Evolutionary conservation across 495 filamentous ascomycete species (phyloP), one percentile per base, ranked within the genome.

Genomic region (Aspergillus asperescens): DNA sequence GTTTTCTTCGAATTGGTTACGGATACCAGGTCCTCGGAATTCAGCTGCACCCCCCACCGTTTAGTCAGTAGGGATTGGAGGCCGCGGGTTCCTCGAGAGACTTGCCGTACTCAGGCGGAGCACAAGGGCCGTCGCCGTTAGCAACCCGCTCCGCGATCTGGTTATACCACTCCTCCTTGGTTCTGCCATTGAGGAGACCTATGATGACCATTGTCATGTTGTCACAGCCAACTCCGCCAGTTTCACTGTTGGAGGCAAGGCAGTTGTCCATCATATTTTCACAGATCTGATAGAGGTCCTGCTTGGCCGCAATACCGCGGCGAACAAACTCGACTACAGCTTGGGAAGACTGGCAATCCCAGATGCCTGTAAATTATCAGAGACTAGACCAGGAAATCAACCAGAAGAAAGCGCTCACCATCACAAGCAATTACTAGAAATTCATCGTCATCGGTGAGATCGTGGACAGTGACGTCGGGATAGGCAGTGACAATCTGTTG

Each of bases 261-360:
- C 93, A 98, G 72, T 97, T 98, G 75, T 97, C 91, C 93, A 98
- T 98, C 90, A 98, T 94, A 75, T 98, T 98, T 76, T 98, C 93
- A 71, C 90, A 95, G 62, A 98, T 96, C 62, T 85, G 84, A 42
- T 88, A 81, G 16, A 98, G 80, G 25, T 91, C 85, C 72, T 98
- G 93, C 76, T 95, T 93, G 16, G 90, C 91, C 18, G 89, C 89
- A 66, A 98, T 95, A 31, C 93, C 94, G 57, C 94, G 82, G 62
- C 93, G 81, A 57, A 97, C 94, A 64, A 97, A 98, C 63, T 98
- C 93, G 49, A 97, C 80, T 15, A 97, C 94, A 22, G 90, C 87
- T 73, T 98, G 93, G 42, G 94, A 97, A 50, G 93, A 95, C 65
- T 96, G 91, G 71, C 94, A 97, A 70, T 98, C 93, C 93, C 93